A percentile compares a stretch with the other conserved stretches of the same genome.
These are phyloP conservation scores for Hypoxylon lienhwacheense DNA, from an alignment of 495 filamentous ascomycete species.

Conservation along the genomic window DNA sequence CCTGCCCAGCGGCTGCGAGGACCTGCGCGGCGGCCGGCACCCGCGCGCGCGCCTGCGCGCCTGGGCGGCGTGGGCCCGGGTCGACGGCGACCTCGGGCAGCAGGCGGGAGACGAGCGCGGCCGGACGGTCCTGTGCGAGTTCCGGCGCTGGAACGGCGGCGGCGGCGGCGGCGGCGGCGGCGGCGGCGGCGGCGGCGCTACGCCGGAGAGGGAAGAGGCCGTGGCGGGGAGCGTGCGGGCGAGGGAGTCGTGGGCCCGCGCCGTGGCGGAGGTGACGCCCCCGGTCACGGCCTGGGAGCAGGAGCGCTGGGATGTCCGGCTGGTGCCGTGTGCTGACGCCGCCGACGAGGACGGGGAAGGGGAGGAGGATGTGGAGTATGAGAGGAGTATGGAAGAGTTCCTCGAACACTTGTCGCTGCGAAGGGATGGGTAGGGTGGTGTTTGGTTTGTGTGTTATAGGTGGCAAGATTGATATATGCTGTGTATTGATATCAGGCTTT, in stretches of 20 bases:
- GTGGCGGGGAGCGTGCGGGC: slow-evolving; percentile 15
- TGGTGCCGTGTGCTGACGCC: slow-evolving; percentile 4
- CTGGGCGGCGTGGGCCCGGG: slow-evolving; percentile 4
- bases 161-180: no score
- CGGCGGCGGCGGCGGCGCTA: not conserved
- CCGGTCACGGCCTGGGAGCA: slow-evolving; percentile 34
- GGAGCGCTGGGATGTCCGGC: slow-evolving; percentile 35
- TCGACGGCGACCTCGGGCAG: slow-evolving; percentile 1
- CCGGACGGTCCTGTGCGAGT: slow-evolving; percentile 22
- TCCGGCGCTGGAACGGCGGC: slow-evolving; percentile 32
- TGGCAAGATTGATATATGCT: no score
- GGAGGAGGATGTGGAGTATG: no score
- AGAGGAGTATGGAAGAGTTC: no score
- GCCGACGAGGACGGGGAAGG: no score
- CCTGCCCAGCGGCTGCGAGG: slow-evolving; percentile 1
- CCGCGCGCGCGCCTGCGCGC: not conserved
- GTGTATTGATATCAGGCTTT: no score
- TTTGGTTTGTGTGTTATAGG: no score
- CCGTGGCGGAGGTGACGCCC: slow-evolving; percentile 31
- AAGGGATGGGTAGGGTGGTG: no score
- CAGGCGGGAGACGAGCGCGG: not conserved
- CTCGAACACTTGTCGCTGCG: no score
- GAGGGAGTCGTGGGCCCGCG: slow-evolving; percentile 29
- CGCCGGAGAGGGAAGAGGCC: slow-evolving; percentile 23
- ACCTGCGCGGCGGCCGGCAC: not conserved